Conservation (phyloP, 371 early-diverging fungal species). For the Rhizomucor miehei region DNA sequence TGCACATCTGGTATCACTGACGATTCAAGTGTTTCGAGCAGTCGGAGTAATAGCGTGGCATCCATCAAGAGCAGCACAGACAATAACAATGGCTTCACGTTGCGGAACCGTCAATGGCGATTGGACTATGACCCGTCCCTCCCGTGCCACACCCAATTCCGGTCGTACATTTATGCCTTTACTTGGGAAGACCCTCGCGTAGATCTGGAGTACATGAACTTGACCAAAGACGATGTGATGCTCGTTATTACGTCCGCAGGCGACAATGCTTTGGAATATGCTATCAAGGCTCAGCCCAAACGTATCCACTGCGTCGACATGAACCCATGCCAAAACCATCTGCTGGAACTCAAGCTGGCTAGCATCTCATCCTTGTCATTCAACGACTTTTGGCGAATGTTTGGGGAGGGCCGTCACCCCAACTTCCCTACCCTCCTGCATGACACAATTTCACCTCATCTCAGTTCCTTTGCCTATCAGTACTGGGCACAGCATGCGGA, state of each 20-base stretch:
- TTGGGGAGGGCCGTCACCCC: slow-evolving; percentile 72
- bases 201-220: slow-evolving; percentile 68
- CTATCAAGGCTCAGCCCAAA: slow-evolving; percentile 63
- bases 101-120: slow-evolving; percentile 55
- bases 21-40: slow-evolving; percentile 35
- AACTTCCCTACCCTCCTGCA: slow-evolving; percentile 63
- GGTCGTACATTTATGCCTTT: slow-evolving; percentile 85
- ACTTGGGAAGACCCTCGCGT: slow-evolving; percentile 87
- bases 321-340: slow-evolving; percentile 87
- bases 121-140: slow-evolving; percentile 65
- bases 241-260: slow-evolving; percentile 86
- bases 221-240: slow-evolving; percentile 67
- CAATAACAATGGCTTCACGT: background rate
- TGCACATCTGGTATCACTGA: slow-evolving; percentile 7
- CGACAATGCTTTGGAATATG: slow-evolving; percentile 84
- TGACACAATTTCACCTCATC: slow-evolving; percentile 66
- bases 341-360: slow-evolving; percentile 82
- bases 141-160: slow-evolving; percentile 70
- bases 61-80: slow-evolving; percentile 10
- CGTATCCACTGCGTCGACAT: slow-evolving; percentile 82
- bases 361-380: slow-evolving; percentile 59
- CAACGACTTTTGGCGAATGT: slow-evolving; percentile 76
- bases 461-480: slow-evolving; percentile 74
- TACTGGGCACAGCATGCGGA: slow-evolving; percentile 73
- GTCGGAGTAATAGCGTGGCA: slow-evolving; percentile 29